These are phyloP conservation scores for Globisporangium rhizosaccharum DNA, from an alignment of 352 stramenopile species.

Conservation along the genomic window DNA sequence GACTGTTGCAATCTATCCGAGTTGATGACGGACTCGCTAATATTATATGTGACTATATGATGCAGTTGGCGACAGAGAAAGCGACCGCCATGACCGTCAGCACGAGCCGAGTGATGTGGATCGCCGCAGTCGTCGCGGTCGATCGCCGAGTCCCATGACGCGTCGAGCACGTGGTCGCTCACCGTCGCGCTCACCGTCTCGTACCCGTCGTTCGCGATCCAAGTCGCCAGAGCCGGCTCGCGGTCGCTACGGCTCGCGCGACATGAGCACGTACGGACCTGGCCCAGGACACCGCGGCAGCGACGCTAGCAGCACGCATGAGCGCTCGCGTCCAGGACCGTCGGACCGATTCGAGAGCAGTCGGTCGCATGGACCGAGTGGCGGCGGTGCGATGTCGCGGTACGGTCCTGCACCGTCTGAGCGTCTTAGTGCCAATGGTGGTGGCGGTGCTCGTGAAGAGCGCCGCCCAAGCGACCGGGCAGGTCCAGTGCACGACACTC, in stretches of 20 bases:
- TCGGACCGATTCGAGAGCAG: background rate
- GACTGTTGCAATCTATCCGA: background rate
- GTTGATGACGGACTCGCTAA: too few species aligned
- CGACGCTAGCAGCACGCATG: background rate
- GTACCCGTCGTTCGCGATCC: conserved; percentile 1
- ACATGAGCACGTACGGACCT: conserved; percentile 9
- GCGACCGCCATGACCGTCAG: background rate
- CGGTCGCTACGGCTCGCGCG: background rate
- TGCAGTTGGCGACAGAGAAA: background rate
- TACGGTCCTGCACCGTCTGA: conserved; percentile 11
- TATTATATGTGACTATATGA: background rate
- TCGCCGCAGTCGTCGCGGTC: background rate
- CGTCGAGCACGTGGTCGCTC: conserved; percentile 15
- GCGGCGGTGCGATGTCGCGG: conserved; percentile 6
- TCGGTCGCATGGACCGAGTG: background rate
- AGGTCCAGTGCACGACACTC: background rate
- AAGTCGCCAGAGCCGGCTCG: background rate
- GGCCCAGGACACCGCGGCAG: background rate
- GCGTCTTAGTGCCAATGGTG: background rate
- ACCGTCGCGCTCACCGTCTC: conserved; percentile 28
- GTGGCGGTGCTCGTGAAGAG: conserved; percentile 13
- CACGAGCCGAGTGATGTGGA: conserved; percentile 1
- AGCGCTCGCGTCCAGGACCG: background rate
- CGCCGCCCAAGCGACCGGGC: conserved; percentile 11
- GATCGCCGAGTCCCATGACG: conserved; percentile 11